These are phyloP conservation scores for Leccinum proliferum DNA, from an alignment of 1,284 basidiomycete species.

Conservation along the genomic window DNA sequence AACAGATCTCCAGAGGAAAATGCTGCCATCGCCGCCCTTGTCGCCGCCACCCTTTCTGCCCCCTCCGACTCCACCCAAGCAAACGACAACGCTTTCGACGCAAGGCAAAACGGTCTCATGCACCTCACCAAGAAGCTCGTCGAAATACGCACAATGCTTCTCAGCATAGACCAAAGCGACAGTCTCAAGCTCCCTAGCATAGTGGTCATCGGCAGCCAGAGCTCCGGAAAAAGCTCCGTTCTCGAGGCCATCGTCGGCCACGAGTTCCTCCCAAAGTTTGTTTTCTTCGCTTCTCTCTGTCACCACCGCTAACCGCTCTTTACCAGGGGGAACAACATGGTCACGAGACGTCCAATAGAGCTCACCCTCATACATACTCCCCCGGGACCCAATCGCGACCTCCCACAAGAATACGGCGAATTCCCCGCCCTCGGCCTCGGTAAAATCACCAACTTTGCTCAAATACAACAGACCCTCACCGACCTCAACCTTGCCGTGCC, in stretches of 20 bases:
- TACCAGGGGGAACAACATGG: conserved; percentile 96
- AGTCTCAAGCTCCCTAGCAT: conserved; percentile 93
- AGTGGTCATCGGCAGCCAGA: conserved; percentile 97
- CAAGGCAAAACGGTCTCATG: conserved; percentile 73
- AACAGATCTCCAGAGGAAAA: conserved; percentile 46
- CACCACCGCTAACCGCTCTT: conserved; percentile 10
- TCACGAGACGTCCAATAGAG: conserved; percentile 96
- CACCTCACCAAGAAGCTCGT: conserved; percentile 94
- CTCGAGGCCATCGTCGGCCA: conserved; percentile 97
- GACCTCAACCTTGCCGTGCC: conserved; percentile 96
- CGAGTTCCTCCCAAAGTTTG: conserved; percentile 96
- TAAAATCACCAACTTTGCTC: conserved; percentile 81
- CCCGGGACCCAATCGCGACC: conserved; percentile 40
- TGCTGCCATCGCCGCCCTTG: conserved; percentile 65
- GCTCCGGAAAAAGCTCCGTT: conserved; percentile 96
- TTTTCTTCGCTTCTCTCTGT: conserved; percentile 12
- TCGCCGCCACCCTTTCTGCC: conserved; percentile 69
- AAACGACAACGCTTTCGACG: conserved; percentile 35
- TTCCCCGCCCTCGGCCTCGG: conserved; percentile 89
- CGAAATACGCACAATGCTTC: conserved; percentile 90
- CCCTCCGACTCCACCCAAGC: conserved; percentile 53
- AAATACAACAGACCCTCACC: conserved; percentile 89
- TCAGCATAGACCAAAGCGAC: conserved; percentile 94
- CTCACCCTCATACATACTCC: conserved; percentile 95
- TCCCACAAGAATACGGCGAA: conserved; percentile 86